Percentiles rank a stretch among this genome's conserved stretches.
phyloP scores from a whole-genome alignment of 192 early-diverging fungal genomes.

The Chytriomyces hyalinus region DNA sequence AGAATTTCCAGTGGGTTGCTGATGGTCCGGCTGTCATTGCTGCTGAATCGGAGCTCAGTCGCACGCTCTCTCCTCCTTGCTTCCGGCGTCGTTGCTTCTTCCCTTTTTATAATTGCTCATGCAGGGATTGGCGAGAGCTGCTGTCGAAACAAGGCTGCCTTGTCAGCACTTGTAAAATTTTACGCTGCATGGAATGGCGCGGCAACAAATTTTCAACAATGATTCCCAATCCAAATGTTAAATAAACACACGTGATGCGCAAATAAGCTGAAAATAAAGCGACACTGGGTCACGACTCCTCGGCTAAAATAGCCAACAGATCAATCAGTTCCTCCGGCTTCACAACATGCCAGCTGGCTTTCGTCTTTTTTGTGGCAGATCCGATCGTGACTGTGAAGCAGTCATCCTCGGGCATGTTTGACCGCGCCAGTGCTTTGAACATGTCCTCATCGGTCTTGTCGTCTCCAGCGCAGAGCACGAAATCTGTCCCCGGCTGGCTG shows the following conservation, averaged over 20 bases:
- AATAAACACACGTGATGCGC: background rate
- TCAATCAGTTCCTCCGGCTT: conserved; percentile 70
- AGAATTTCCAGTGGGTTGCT: too few species aligned
- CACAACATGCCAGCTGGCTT: conserved; percentile 82
- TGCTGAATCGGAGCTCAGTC: background rate
- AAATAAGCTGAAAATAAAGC: background rate
- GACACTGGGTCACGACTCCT: background rate
- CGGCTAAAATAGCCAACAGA: conserved; percentile 31
- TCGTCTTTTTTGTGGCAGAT: conserved; percentile 82
- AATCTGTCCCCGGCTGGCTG: conserved; percentile 70
- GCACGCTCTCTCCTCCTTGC: background rate
- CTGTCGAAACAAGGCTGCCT: too few species aligned
- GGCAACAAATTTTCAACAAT: background rate
- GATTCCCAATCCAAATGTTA: background rate
- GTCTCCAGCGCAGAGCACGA: conserved; percentile 95
- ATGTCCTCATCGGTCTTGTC: conserved; percentile 98
- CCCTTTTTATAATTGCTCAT: too few species aligned
- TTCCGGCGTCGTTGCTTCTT: too few species aligned
- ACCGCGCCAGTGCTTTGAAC: conserved; percentile 72
- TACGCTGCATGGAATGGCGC: background rate
- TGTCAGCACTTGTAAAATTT: too few species aligned
- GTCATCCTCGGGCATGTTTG: conserved; percentile 45
- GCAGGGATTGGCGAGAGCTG: too few species aligned
- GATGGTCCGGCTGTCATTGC: background rate
- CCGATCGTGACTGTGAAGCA: conserved; percentile 85